Conservation (phyloP, 2,329 filamentous ascomycete genomes). For the Fusarium odoratissimum region DNA sequence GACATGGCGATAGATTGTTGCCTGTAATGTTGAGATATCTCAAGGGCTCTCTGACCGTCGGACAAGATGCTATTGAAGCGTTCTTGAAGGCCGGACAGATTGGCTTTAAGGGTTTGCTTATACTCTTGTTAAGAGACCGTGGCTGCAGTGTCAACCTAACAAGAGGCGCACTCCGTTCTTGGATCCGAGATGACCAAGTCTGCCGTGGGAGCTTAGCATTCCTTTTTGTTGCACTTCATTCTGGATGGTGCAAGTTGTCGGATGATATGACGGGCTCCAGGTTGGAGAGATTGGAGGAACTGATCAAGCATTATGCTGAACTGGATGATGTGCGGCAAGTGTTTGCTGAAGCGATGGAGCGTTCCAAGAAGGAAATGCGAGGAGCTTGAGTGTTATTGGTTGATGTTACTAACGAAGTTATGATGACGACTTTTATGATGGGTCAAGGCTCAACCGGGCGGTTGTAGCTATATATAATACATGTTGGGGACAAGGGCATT, state of each 20-base stretch:
- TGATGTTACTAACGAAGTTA: constrained; percentile 22
- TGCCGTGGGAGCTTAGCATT: constrained; percentile 25
- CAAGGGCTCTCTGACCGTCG: constrained; percentile 4
- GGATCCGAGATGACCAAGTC: constrained; percentile 23
- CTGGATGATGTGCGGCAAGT: constrained; percentile 21
- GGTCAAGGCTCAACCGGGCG: background rate
- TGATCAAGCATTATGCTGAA: constrained; percentile 27
- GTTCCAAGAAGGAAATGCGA: constrained; percentile 25
- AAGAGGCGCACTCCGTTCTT: constrained; percentile 19
- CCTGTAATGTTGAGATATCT: constrained; percentile 24
- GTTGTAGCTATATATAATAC: constrained; percentile 8
- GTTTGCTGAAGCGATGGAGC: constrained; percentile 28
- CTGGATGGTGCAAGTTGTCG: constrained; percentile 21
- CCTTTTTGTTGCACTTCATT: constrained; percentile 25
- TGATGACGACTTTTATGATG: constrained; percentile 25
- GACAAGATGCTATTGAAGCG: constrained; percentile 22
- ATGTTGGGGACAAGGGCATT: background rate
- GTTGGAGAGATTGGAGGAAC: constrained; percentile 12
- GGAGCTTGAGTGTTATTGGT: background rate
- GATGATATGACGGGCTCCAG: constrained; percentile 12
- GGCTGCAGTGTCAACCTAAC: constrained; percentile 23
- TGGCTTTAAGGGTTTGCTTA: constrained; percentile 25
- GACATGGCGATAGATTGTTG: constrained; percentile 23
- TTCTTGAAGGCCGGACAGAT: constrained; percentile 24
- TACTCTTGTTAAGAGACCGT: constrained; percentile 20